Base-by-base conservation (phyloP, 768 basidiomycete species). In the Rhodotorula babjevae region DNA sequence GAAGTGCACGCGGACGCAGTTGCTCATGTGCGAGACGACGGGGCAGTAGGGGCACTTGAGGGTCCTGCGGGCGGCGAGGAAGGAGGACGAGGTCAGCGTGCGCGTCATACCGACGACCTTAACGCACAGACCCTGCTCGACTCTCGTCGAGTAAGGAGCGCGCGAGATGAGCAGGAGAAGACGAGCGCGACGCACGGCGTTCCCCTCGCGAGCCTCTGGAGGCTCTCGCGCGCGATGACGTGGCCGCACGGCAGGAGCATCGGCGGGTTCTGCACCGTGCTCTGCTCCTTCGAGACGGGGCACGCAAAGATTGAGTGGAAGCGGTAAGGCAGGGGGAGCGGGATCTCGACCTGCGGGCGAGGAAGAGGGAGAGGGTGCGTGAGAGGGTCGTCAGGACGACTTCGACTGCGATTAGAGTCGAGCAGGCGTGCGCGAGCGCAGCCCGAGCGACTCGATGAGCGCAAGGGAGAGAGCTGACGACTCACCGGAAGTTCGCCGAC, bases 181-280 rank as follows among this genome's bases (percentile, higher is more conserved):
- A 36, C 3, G n/a, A 25, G 55, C 33, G 49, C 81, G 65, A 88
- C 95, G 84, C 82, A 89, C 89, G 85, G 85, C 58, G 88, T 89
- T 44, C 89, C 85, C 82, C 95, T 97, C 80, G 90, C 89, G 59
- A 99, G 83, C 80, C 93, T 92, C 74, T 87, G 87, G 74, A 98
- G 82, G 80, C 91, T 95, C 78, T 97, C 95, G 79, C 90, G 90
- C 3, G 92, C 89, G 58, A 99, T 88, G 50, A 96, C 93, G 81
- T 99, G 96, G 4, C 95, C 96, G 80, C 96, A 98, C 8, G 84
- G 83, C 85, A 99, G 89, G 90, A 97, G 94, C 92, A 96, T 96
- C 0, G 96, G 95, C 16, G 93, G 96, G 80, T 99, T 99, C 69
- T 85, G 81, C 64, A 92, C 90, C 9, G 91, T 94, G 33, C 93